A percentile compares a stretch with the other conserved stretches of the same genome.
Conservation (phyloP, 768 basidiomycete genomes). For the Hypsizygus marmoreus region DNA sequence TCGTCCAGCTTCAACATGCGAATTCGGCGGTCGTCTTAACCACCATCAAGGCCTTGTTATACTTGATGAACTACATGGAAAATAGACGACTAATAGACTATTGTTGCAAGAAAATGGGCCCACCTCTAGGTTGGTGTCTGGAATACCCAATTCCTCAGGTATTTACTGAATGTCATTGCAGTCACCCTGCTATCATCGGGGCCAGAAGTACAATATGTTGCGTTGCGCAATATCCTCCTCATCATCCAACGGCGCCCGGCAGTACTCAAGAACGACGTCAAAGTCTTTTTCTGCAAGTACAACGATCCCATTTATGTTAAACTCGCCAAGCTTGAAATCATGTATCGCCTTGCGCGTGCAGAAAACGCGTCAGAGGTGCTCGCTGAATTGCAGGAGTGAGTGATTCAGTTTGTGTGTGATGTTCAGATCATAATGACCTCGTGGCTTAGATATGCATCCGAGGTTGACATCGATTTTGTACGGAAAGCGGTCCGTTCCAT, state of each 20-base stretch:
- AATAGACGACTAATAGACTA: slow-evolving; percentile 81
- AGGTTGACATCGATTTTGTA: slow-evolving; percentile 98
- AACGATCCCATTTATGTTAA: slow-evolving; percentile 99
- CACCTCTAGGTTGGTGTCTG: slow-evolving; percentile 76
- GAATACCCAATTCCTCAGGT: slow-evolving; percentile 1
- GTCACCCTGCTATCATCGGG: slow-evolving; percentile 96
- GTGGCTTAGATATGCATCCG: slow-evolving; percentile 82
- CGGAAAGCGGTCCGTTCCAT: slow-evolving; percentile 97
- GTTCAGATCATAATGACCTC: slow-evolving; percentile 1
- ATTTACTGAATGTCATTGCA: slow-evolving; percentile 29
- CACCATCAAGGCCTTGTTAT: slow-evolving; percentile 94
- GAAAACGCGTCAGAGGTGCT: slow-evolving; percentile 93
- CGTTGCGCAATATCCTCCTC: slow-evolving; percentile 92
- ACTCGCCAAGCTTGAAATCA: slow-evolving; percentile 96
- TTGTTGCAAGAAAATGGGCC: slow-evolving; percentile 97
- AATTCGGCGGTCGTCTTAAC: slow-evolving; percentile 99
- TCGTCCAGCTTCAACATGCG: slow-evolving; percentile 93
- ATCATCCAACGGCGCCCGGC: slow-evolving; percentile 94
- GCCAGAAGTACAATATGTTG: slow-evolving; percentile 98
- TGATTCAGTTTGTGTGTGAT: slow-evolving; percentile 6
- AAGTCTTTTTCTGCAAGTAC: slow-evolving; percentile 99
- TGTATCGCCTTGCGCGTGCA: slow-evolving; percentile 95
- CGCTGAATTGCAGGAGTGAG: slow-evolving; percentile 92
- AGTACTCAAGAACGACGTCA: slow-evolving; percentile 95
- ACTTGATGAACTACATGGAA: slow-evolving; percentile 99